Base-by-base conservation (phyloP, 2,329 filamentous ascomycete genomes). In the Colletotrichum spaethianum region DNA sequence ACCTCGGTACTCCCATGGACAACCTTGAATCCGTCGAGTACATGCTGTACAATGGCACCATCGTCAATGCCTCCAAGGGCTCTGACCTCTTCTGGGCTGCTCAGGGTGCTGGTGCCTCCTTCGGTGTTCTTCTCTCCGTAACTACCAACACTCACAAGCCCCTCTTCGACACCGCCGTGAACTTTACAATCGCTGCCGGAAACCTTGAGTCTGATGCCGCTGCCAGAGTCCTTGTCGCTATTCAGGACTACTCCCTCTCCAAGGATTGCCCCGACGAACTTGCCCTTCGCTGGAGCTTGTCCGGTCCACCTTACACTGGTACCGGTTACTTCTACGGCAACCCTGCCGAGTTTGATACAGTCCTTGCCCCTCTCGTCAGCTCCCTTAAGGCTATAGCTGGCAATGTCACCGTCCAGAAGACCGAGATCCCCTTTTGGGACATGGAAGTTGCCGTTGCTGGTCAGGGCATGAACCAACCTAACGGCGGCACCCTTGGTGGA, bases 11-110 rank as follows among this genome's bases (percentile, higher is more conserved):
- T 2, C 70, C 73, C n/a, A 69, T 73, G 66, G 73, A 74, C 50
- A 73, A 70, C 73, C 52, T 74, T 12, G 61, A 63, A 55, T 64
- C 64, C 6, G 65, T 70, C 38, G 64, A 73, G 65, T 74, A 70
- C 70, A 74, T 74, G 73, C 73, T 74, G 61, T 73, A 74, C 66
- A 74, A 74, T 70, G 73, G 73, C 57, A 74, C 73, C 57, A 40
- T 74, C 52, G 66, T 74, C 50, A 70, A 70, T 42, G 70, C 65
- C 48, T 60, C 31, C 38, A 57, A 56, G 62, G 70, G 61, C 52
- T 73, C 70, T 12, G 73, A 74, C 53, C 73, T 74, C 28, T 72
- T 74, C 53, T 74, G 73, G 73, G 73, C 73, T 26, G 73, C 73
- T 18, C 70, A 74, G 70, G 73, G 73, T n/a, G 73, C 73, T 46